Conservation (phyloP, 225 moss, liverwort and hornwort genomes). For the Physcomitrellopsis africana region DNA sequence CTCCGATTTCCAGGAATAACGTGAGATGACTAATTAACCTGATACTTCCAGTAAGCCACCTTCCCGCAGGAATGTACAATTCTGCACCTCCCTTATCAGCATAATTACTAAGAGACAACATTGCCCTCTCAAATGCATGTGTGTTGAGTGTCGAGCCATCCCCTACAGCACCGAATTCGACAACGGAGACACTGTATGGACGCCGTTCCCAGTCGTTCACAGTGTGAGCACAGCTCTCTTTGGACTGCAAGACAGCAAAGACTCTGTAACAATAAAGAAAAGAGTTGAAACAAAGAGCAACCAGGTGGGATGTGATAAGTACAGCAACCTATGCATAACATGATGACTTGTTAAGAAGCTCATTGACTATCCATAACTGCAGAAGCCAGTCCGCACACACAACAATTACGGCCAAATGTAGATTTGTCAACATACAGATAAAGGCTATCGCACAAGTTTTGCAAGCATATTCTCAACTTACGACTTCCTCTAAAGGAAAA, state of each 20-base stretch:
- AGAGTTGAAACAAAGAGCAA: neutral
- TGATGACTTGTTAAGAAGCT: no score
- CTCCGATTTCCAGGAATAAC: constrained; percentile 68
- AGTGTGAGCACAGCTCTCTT: constrained; percentile 39
- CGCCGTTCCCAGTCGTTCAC: constrained; percentile 31
- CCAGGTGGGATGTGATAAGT: no score
- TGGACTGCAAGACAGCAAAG: constrained; percentile 25
- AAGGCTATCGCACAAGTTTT: no score
- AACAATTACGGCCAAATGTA: no score
- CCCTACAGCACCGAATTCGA: constrained; percentile 84
- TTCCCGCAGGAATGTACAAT: constrained; percentile 71
- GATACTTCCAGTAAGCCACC: constrained; percentile 87
- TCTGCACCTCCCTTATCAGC: constrained; percentile 67
- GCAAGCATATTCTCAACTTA: no score
- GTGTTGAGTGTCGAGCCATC: constrained; percentile 82
- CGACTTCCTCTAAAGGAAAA: neutral
- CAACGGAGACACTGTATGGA: constrained; percentile 61
- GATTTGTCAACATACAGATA: no score
- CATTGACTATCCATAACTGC: no score
- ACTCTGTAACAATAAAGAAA: neutral
- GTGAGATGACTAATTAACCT: constrained; percentile 81
- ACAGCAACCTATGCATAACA: no score
- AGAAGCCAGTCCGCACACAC: no score
- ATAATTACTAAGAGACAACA: constrained; percentile 61
- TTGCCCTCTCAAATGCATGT: constrained; percentile 74